Evolutionary conservation across 2,329 filamentous ascomycete genomes (phyloP).

Genomic region (Colletotrichum magnum): DNA sequence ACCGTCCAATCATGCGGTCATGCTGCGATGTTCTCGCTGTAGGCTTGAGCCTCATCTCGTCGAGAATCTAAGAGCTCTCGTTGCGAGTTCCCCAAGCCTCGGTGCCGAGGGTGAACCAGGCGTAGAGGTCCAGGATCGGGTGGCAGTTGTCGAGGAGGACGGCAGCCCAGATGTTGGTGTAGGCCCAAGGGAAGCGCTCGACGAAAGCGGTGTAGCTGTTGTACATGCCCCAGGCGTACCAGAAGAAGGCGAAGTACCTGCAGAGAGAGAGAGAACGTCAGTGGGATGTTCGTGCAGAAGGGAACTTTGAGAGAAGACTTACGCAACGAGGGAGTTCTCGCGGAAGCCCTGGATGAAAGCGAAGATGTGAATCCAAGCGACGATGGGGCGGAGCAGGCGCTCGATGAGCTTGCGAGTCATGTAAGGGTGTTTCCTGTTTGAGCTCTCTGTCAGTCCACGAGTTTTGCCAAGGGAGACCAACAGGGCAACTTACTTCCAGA

Average conservation of each 20-base stretch:
- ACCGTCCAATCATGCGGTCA: no score
- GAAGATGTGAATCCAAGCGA: slow-evolving; percentile 30
- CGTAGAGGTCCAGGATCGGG: slow-evolving; percentile 33
- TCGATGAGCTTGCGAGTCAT: slow-evolving; percentile 41
- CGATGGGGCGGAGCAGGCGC: slow-evolving; percentile 30
- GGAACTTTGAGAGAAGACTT: neutral
- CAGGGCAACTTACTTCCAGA: slow-evolving; percentile 13
- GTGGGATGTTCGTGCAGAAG: neutral
- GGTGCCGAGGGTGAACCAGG: slow-evolving; percentile 29
- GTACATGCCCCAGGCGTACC: slow-evolving; percentile 31
- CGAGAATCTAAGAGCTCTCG: neutral
- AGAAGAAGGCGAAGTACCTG: slow-evolving; percentile 25
- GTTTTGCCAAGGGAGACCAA: no score
- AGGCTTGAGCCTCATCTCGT: no score
- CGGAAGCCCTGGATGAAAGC: slow-evolving; percentile 18
- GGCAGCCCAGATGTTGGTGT: slow-evolving; percentile 27
- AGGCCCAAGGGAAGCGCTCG: slow-evolving; percentile 25
- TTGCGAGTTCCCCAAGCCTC: slow-evolving; percentile 35
- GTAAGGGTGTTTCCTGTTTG: slow-evolving; percentile 25
- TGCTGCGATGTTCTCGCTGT: no score
- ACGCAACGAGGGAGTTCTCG: slow-evolving; percentile 24
- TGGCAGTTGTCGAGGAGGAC: slow-evolving; percentile 35
- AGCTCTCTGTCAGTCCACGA: neutral
- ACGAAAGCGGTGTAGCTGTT: slow-evolving; percentile 22
- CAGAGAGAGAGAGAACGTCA: neutral